Percentiles rank a stretch among this genome's conserved stretches.
Evolutionary conservation across 169 alveolate species (phyloP).

Genomic region (Cryptosporidium ubiquitum): DNA sequence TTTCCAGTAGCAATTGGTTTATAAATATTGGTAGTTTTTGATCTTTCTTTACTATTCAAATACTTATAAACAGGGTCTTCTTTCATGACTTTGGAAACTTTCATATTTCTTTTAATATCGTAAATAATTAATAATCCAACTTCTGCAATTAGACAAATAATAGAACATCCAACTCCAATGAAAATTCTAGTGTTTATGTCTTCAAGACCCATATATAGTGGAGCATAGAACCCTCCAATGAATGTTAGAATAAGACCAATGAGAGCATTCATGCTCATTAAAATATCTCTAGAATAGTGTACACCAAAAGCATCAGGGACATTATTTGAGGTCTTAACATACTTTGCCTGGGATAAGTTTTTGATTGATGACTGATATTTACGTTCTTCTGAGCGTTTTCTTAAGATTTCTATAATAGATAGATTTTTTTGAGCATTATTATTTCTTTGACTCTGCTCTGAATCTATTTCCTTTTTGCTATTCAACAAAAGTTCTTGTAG

Average conservation of each 20-base stretch:
- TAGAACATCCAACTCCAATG: conserved; percentile 66
- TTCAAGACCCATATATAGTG: conserved; percentile 43
- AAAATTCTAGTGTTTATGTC: conserved; percentile 51
- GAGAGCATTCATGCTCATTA: conserved; percentile 65
- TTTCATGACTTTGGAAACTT: conserved; percentile 6
- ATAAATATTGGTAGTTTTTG: neutral
- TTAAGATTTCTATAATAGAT: conserved; percentile 46
- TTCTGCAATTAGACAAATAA: conserved; percentile 58
- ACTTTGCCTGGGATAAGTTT: conserved; percentile 54
- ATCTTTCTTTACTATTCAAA: conserved; percentile 2
- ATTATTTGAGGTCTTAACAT: neutral
- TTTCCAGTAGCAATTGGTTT: neutral
- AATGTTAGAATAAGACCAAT: conserved; percentile 68
- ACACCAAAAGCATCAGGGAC: conserved; percentile 66
- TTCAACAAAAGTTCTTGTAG: conserved; percentile 53
- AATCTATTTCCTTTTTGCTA: conserved; percentile 35
- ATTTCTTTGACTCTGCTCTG: neutral
- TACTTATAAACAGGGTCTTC: conserved; percentile 48
- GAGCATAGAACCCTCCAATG: conserved; percentile 72
- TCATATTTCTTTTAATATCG: conserved; percentile 64
- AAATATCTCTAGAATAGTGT: conserved; percentile 52
- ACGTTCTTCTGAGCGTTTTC: conserved; percentile 70
- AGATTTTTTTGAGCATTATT: neutral
- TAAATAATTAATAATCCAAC: conserved; percentile 44
- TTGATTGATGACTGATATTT: conserved; percentile 36